Conservation (phyloP, 2,329 filamentous ascomycete genomes). For the Calonectria pseudoturangicola region DNA sequence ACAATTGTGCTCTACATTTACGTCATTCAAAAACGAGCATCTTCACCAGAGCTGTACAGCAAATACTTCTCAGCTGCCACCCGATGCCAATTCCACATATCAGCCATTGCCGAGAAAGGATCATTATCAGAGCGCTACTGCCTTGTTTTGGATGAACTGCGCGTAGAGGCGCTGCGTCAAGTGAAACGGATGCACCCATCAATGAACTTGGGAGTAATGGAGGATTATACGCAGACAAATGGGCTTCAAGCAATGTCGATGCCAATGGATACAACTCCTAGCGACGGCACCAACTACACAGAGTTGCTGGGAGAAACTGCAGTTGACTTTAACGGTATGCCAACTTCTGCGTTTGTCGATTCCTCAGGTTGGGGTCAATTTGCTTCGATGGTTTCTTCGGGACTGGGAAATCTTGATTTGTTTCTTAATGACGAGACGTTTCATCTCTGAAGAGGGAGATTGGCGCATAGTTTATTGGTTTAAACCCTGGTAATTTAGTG, state of each 20-base stretch:
- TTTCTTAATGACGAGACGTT: constrained; percentile 51
- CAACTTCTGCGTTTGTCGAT: constrained; percentile 43
- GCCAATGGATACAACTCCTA: constrained; percentile 42
- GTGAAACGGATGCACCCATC: constrained; percentile 47
- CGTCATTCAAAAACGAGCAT: constrained; percentile 52
- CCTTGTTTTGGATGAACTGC: constrained; percentile 49
- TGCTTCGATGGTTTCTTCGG: constrained; percentile 53
- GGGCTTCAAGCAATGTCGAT: constrained; percentile 38
- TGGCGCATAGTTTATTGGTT: background rate
- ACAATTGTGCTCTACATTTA: constrained; percentile 53
- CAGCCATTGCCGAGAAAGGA: constrained; percentile 50
- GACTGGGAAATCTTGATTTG: constrained; percentile 51
- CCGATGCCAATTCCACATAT: constrained; percentile 50
- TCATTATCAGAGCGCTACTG: constrained; percentile 50
- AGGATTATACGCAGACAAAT: constrained; percentile 32
- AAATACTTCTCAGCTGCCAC: constrained; percentile 48
- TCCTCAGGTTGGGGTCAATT: constrained; percentile 52
- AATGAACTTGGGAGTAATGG: constrained; percentile 15
- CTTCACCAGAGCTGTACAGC: constrained; percentile 45
- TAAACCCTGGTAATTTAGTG: background rate
- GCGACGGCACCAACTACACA: constrained; percentile 47
- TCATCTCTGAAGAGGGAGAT: background rate
- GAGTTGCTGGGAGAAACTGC: constrained; percentile 47
- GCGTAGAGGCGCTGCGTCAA: constrained; percentile 50
- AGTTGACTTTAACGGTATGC: constrained; percentile 51